These are phyloP conservation scores for Byssothecium circinans DNA, from an alignment of 2,329 filamentous ascomycete genomes.

Conservation along the genomic window DNA sequence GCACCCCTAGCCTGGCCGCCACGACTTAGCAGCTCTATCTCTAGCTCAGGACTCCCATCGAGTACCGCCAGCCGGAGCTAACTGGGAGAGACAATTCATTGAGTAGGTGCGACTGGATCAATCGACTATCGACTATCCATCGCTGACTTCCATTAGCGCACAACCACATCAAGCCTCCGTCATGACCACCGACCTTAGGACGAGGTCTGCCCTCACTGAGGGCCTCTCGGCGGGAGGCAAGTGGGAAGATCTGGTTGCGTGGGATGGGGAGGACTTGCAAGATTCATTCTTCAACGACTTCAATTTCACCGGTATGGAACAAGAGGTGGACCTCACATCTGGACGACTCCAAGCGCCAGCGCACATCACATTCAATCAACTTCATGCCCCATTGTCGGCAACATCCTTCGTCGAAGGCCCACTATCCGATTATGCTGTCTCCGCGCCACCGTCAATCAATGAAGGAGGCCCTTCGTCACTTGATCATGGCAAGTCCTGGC, in stretches of 20 bases:
- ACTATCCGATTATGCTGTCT: slow-evolving; percentile 29
- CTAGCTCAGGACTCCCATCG: too few relatives aligned
- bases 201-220: slow-evolving; percentile 23
- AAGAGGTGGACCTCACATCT: slow-evolving; percentile 8
- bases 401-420: slow-evolving; percentile 28
- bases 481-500: slow-evolving; percentile 23
- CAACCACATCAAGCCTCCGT: neutral
- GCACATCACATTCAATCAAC: slow-evolving; percentile 25
- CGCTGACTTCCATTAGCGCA: too few relatives aligned
- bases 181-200: slow-evolving; percentile 11
- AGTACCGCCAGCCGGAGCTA: too few relatives aligned
- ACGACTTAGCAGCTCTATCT: neutral
- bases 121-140: too few relatives aligned
- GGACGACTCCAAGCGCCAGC: slow-evolving; percentile 17
- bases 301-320: slow-evolving; percentile 12
- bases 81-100: too few relatives aligned
- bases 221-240: slow-evolving; percentile 20
- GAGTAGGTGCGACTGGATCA: neutral
- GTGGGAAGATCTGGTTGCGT: slow-evolving; percentile 35
- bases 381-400: slow-evolving; percentile 24
- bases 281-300: slow-evolving; percentile 31
- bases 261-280: slow-evolving; percentile 31
- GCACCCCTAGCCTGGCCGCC: neutral
- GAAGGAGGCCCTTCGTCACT: slow-evolving; percentile 28
- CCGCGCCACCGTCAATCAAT: slow-evolving; percentile 33